These are phyloP conservation scores for Arabis alpina DNA, from an alignment of 345 rosid genomes.

Conservation along the genomic window DNA sequence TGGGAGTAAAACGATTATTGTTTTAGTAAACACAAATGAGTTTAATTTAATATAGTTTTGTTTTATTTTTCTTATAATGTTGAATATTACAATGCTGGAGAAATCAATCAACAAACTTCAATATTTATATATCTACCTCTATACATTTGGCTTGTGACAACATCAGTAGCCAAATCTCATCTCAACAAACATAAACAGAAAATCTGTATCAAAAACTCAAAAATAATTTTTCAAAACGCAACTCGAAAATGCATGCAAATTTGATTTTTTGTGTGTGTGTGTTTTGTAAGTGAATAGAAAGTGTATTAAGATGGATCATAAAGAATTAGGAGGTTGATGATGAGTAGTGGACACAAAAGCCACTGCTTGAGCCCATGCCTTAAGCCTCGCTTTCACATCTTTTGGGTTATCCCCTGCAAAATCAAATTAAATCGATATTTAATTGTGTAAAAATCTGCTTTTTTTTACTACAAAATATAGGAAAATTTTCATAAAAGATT, in stretches of 20 bases:
- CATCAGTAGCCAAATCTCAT: constrained; percentile 23
- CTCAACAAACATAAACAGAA: constrained; percentile 1
- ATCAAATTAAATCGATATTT: neutral
- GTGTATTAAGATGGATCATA: constrained; percentile 9
- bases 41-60: neutral
- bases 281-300: neutral
- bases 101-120: constrained; percentile 29
- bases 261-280: neutral
- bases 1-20: constrained; percentile 35
- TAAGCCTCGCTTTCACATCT: constrained; percentile 91
- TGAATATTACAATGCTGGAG: constrained; percentile 39
- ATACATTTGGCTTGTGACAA: neutral
- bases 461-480: neutral
- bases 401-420: constrained; percentile 83
- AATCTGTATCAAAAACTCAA: constrained; percentile 7
- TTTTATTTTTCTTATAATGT: neutral
- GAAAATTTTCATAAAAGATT: no score
- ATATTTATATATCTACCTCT: constrained; percentile 9
- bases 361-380: constrained; percentile 98
- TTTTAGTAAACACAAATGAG: constrained; percentile 14
- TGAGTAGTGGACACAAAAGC: constrained; percentile 66
- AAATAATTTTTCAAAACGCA: constrained; percentile 4
- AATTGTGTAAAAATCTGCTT: neutral
- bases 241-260: constrained; percentile 29
- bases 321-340: constrained; percentile 44